These are phyloP conservation scores for Euptelea pleiosperma DNA, from an alignment of 164 flowering plant species.

Conservation along the genomic window DNA sequence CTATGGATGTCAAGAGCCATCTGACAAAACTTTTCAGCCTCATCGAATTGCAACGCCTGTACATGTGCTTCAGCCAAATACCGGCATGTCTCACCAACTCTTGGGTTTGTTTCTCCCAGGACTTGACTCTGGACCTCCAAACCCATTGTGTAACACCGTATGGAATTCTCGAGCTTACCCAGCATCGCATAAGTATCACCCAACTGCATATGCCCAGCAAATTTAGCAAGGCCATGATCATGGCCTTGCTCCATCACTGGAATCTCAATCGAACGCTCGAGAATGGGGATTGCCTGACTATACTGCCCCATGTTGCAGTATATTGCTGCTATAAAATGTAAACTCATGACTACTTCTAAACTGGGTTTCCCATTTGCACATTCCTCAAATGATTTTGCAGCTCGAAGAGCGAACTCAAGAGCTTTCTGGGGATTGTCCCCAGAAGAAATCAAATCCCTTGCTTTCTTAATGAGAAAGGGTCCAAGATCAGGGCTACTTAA, in stretches of 20 bases:
- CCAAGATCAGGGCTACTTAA: constrained; percentile 70
- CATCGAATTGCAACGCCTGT: constrained; percentile 90
- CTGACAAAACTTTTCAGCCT: constrained; percentile 73
- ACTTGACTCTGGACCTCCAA: constrained; percentile 67
- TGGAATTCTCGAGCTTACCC: constrained; percentile 83
- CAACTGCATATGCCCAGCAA: constrained; percentile 92
- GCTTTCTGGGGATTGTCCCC: constrained; percentile 78
- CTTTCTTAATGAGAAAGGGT: constrained; percentile 79
- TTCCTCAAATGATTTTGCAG: constrained; percentile 76
- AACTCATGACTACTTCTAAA: constrained; percentile 83
- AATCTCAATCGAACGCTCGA: constrained; percentile 77
- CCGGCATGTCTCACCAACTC: constrained; percentile 95
- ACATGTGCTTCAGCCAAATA: constrained; percentile 89
- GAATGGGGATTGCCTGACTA: constrained; percentile 68
- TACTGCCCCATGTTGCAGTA: constrained; percentile 80
- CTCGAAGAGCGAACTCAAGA: constrained; percentile 72
- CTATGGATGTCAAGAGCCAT: constrained; percentile 86
- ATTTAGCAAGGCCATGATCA: constrained; percentile 88
- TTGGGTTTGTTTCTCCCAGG: constrained; percentile 74
- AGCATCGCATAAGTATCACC: constrained; percentile 92
- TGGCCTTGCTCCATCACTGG: constrained; percentile 68
- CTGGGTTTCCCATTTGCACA: constrained; percentile 70
- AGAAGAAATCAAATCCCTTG: constrained; percentile 72
- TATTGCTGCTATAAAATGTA: constrained; percentile 88
- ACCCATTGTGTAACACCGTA: constrained; percentile 59